Base-by-base conservation (phyloP, 2,329 filamentous ascomycete species). In the Bipolaris gigantea region DNA sequence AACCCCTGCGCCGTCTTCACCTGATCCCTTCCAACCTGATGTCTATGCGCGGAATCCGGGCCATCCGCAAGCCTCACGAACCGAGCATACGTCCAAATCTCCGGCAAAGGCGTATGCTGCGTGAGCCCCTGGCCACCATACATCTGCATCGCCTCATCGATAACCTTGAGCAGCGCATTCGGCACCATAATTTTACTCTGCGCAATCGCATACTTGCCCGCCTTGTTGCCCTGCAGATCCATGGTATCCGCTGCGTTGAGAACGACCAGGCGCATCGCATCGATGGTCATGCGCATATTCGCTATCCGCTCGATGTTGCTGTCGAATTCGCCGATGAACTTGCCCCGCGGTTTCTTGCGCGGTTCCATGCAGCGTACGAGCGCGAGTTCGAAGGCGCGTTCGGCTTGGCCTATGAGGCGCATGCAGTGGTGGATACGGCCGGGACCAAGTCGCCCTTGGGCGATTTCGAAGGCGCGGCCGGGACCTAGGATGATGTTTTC, bases 371-470 rank as follows among this genome's bases (percentile, higher is more conserved):
- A 71, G 13, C 72, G 73, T 32, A 75, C 70, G 15, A 77, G 70
- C 3, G 74, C 73, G 9, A 77, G 69, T 56, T 77, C 75, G 55
- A 67, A 76, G 0, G 75, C 75, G 2, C 75, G 72, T 65, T 77
- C 75, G n/a, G 73, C 71, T 57, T 77, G 74, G 5, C 75, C 75
- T 48, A 77, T 74, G 7, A 76, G 56, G 8, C 75, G 69, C 75
- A 77, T 77, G 61, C 73, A 75, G 54, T 77, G 75, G 50, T 77
- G 75, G 48, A 77, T 77, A 38, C 75, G 66, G 3, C 75, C 75
- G 1, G 75, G 75, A 0, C 75, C 75, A 9, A 77, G 61, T 16
- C 75, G 64, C 23, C 75, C 75, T 55, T 77, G 75, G 1, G 74
- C 74, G 30, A 77, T 77, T 58, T 77, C 75, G 52, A 77, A 77